Evolutionary conservation across 306 rosid species (phyloP).

Genomic region (Luffa acutangula): DNA sequence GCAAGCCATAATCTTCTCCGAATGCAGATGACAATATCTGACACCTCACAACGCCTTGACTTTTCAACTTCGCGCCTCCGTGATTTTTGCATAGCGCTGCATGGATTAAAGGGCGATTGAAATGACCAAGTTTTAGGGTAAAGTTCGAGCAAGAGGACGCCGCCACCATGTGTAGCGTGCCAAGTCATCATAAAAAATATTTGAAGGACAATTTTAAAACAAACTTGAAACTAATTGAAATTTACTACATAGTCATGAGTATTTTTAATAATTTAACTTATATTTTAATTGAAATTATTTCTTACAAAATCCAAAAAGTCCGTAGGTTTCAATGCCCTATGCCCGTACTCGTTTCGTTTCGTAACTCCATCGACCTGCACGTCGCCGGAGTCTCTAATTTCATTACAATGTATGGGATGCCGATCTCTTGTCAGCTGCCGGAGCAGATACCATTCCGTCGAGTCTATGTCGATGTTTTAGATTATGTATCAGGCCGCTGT

Average conservation of each 20-base stretch:
- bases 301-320: not conserved
- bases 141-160: not conserved
- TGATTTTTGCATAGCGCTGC: constrained; percentile 20
- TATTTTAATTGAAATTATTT: too few relatives aligned
- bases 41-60: constrained; percentile 22
- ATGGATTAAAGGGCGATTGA: constrained; percentile 25
- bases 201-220: too few relatives aligned
- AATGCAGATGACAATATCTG: constrained; percentile 32
- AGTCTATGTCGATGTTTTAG: not conserved
- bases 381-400: not conserved
- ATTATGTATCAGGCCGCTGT: not conserved
- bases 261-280: too few relatives aligned
- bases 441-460: not conserved
- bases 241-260: too few relatives aligned
- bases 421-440: not conserved
- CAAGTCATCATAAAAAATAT: too few relatives aligned
- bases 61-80: constrained; percentile 15
- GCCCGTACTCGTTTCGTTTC: not conserved
- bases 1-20: constrained; percentile 30
- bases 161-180: not conserved
- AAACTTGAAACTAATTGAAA: too few relatives aligned
- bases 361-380: not conserved
- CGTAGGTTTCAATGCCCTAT: not conserved
- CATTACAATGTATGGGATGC: not conserved
- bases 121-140: not conserved